A percentile compares a stretch with the other conserved stretches of the same genome.
Conservation (phyloP, 371 early-diverging fungal genomes). For the Apophysomyces sp. region DNA sequence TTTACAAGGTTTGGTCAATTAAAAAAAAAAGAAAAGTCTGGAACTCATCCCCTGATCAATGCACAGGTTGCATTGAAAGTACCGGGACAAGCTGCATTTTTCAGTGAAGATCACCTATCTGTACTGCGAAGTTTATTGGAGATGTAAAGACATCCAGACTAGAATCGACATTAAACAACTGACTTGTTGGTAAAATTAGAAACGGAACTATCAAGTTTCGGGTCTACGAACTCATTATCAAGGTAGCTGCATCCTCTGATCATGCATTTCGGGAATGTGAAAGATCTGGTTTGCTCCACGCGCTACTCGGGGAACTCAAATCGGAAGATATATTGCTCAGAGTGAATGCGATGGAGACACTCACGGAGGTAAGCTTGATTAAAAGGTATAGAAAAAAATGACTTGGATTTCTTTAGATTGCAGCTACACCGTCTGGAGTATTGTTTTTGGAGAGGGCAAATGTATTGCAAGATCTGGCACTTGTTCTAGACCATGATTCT, state of each 20-base stretch:
- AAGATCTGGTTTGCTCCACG: slow-evolving; percentile 27
- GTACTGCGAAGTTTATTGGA: neutral
- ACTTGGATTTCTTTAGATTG: slow-evolving; percentile 18
- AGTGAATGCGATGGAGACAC: slow-evolving; percentile 52
- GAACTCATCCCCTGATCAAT: neutral
- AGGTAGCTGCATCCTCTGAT: slow-evolving; percentile 38
- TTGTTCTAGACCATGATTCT: slow-evolving; percentile 23
- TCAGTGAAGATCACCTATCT: neutral
- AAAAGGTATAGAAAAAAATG: neutral
- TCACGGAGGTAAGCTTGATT: slow-evolving; percentile 33
- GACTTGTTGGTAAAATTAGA: slow-evolving; percentile 18
- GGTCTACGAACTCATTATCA: slow-evolving; percentile 46
- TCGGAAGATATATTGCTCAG: slow-evolving; percentile 43
- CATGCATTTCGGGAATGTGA: slow-evolving; percentile 39
- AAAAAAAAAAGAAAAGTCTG: neutral
- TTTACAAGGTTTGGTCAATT: slow-evolving; percentile 23
- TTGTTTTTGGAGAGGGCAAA: slow-evolving; percentile 35
- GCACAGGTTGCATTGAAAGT: neutral
- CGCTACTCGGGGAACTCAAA: slow-evolving; percentile 28
- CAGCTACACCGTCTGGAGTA: slow-evolving; percentile 27
- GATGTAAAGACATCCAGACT: neutral
- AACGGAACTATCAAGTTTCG: slow-evolving; percentile 47
- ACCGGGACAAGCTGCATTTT: neutral
- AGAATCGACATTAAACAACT: slow-evolving; percentile 2
- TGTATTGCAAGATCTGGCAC: slow-evolving; percentile 26